Evolutionary conservation across 768 basidiomycete genomes (phyloP), one percentile per base, ranked within the genome.

Genomic region (Tulasnella sp.): DNA sequence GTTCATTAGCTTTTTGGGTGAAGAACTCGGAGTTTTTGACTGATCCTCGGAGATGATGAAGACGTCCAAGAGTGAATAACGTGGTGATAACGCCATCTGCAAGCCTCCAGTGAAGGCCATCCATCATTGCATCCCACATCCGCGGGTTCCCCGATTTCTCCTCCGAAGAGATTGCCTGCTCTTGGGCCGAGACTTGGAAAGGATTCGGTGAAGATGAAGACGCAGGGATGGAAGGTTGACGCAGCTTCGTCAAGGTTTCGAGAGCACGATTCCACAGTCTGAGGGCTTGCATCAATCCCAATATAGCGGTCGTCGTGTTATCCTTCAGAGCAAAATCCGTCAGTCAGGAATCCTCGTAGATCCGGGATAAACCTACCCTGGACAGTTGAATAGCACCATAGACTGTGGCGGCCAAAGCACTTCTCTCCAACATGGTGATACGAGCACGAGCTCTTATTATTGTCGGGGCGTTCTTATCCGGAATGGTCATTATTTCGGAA

Each of bases 1-100:
- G 81, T 22, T 88, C 87, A n/a, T 84, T 81, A 0, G 90, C 91
- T 77, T 94, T 90, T 44, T 89, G 83, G 0, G 89, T 84, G 77
- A 94, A 96, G 76, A 90, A 95, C 74, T 92, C 89, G 1, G 92
- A 89, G 76, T 95, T 94, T 26, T 90, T 86, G 3, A 89, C 86
- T 5, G 94, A 93, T 0, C 96, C 96, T 19, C 93, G 86, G 0
- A 81, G 78, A 22, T 88, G 82, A 76, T 94, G 92, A 0, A 86
- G 83, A 8, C 87, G 83, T 0, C 86, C 82, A 7, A 96, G 81
- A 2, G 86, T 82, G 72, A 95, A 85, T 2, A 91, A 80, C 0
- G 88, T 87, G 0, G 82, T 80, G 5, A 94, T 80, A 5, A 96
- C 83, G 12, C 87, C 88, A 68, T 91, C 87, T 3, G 89, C 86